Percentiles rank a stretch among this genome's conserved stretches.
phyloP scores from a whole-genome alignment of 2,329 filamentous ascomycete species.

The Domatiomyces catenatus region DNA sequence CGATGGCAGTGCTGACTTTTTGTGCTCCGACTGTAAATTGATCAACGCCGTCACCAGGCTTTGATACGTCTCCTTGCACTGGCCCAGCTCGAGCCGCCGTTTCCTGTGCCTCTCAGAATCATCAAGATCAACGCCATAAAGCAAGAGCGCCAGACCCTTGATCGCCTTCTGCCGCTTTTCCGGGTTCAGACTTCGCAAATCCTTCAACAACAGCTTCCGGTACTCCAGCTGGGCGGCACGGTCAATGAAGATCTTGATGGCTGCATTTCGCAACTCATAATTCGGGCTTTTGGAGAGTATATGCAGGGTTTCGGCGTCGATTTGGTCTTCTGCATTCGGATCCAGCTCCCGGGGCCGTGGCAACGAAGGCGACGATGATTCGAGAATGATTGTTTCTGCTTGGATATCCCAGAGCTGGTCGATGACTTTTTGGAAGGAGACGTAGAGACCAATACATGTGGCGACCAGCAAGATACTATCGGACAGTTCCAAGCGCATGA shows the following conservation, averaged over 20 bases:
- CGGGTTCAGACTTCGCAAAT: constrained; percentile 26
- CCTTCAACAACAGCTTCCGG: constrained; percentile 26
- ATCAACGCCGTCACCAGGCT: constrained; percentile 12
- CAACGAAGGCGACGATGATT: not conserved
- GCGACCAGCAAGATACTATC: not conserved
- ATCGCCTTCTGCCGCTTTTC: constrained; percentile 26
- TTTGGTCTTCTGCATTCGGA: constrained; percentile 23
- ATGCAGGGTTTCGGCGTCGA: constrained; percentile 50
- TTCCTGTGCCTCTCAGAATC: not conserved
- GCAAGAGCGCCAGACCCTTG: constrained; percentile 29
- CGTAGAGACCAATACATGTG: not conserved
- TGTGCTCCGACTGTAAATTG: constrained; percentile 17
- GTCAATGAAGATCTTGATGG: constrained; percentile 32
- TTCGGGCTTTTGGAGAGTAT: constrained; percentile 57
- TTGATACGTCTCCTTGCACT: constrained; percentile 18
- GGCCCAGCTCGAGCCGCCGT: constrained; percentile 5
- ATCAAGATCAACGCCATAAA: constrained; percentile 15
- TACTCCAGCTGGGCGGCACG: constrained; percentile 28
- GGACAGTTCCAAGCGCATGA: constrained; percentile 4
- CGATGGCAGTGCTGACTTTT: constrained; percentile 22
- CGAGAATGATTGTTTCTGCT: not conserved
- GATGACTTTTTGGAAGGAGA: not conserved
- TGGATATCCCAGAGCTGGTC: not conserved
- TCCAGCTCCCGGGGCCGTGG: constrained; percentile 1
- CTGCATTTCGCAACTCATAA: constrained; percentile 54